These are phyloP conservation scores for Kluyveromyces marxianus DNA, from an alignment of 1,139 yeast species.

Conservation along the genomic window DNA sequence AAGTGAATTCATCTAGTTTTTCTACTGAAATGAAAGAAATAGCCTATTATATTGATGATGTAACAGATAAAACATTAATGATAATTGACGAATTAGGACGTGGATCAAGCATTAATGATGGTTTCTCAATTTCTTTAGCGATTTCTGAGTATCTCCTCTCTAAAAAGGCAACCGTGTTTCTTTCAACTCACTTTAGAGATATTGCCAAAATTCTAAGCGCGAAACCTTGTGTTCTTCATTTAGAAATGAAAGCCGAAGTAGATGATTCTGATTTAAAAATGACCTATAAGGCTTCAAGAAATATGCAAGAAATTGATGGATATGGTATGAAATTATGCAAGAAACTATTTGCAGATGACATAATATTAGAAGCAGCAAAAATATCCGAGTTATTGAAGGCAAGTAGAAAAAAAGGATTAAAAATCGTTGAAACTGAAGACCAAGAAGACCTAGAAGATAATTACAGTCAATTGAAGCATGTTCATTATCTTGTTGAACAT, in stretches of 20 bases:
- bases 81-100: slow-evolving; percentile 42
- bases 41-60: slow-evolving; percentile 35
- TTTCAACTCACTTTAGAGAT: slow-evolving; percentile 37
- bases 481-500: slow-evolving; percentile 19
- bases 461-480: slow-evolving; percentile 16
- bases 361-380: slow-evolving; percentile 25
- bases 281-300: slow-evolving; percentile 27
- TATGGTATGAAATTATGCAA: slow-evolving; percentile 30
- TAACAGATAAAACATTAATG: slow-evolving; percentile 30
- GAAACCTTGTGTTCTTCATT: slow-evolving; percentile 29
- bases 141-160: slow-evolving; percentile 31
- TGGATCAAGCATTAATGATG: slow-evolving; percentile 38
- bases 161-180: slow-evolving; percentile 28
- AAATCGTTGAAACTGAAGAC: slow-evolving; percentile 5
- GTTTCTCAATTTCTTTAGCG: slow-evolving; percentile 36
- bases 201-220: slow-evolving; percentile 31
- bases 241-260: slow-evolving; percentile 27
- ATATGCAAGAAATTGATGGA: slow-evolving; percentile 23
- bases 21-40: slow-evolving; percentile 41
- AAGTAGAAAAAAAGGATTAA: slow-evolving; percentile 1
- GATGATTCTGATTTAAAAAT: slow-evolving; percentile 22
- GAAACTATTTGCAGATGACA: slow-evolving; percentile 20
- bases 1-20: slow-evolving; percentile 35
- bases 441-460: slow-evolving; percentile 1
- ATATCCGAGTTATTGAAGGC: slow-evolving; percentile 22